phyloP scores from a whole-genome alignment of 1,139 yeast species.

The Sugiyamaella paludigena region DNA sequence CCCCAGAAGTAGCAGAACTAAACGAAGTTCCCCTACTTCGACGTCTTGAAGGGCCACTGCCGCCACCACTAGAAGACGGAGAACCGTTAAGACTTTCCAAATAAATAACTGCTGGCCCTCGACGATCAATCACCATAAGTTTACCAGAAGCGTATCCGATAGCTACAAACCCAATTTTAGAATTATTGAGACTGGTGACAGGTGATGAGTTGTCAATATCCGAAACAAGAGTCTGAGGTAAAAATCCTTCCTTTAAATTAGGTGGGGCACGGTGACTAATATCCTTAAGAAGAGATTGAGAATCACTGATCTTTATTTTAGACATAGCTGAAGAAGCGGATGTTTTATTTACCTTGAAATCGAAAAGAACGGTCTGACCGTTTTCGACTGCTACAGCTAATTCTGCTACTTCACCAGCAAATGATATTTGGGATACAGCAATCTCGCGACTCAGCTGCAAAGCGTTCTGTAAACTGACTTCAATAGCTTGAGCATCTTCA shows the following conservation, averaged over 20 bases:
- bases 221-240: constrained; percentile 55
- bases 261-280: constrained; percentile 45
- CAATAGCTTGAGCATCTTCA: constrained; percentile 59
- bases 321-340: constrained; percentile 25
- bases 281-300: constrained; percentile 23
- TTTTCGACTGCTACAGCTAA: constrained; percentile 63
- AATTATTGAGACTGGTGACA: constrained; percentile 64
- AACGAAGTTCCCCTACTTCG: constrained; percentile 11
- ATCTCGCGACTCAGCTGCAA: constrained; percentile 45
- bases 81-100: constrained; percentile 34
- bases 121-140: constrained; percentile 69
- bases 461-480: constrained; percentile 51
- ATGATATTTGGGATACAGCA: constrained; percentile 58
- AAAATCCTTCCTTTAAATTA: constrained; percentile 57
- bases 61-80: not conserved
- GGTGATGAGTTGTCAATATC: constrained; percentile 27
- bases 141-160: constrained; percentile 77
- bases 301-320: constrained; percentile 15
- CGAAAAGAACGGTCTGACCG: constrained; percentile 76
- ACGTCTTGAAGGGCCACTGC: constrained; percentile 31
- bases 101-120: constrained; percentile 80
- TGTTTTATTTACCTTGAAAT: constrained; percentile 58
- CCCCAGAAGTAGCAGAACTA: constrained; percentile 11
- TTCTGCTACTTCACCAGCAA: constrained; percentile 77
- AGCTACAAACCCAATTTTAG: constrained; percentile 83